Evolutionary conservation across 257 asterid species (phyloP).

Genomic region (Solanum pennellii): DNA sequence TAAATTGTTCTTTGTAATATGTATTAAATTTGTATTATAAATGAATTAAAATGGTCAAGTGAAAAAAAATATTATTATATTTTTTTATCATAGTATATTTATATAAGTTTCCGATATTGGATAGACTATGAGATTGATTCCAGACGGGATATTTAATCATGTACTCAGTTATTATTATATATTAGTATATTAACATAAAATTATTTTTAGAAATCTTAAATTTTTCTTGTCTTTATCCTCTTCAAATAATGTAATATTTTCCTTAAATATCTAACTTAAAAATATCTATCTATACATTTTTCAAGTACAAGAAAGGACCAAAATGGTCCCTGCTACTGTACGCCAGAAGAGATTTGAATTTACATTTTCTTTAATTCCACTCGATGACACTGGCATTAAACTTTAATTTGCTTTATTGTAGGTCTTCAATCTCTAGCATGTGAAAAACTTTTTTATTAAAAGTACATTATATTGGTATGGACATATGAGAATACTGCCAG

Average conservation of each 20-base stretch:
- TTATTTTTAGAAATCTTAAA: background rate
- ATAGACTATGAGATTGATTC: background rate
- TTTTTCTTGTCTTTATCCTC: background rate
- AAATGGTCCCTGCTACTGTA: background rate
- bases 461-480: background rate
- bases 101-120: rapidly evolving
- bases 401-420: background rate
- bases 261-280: background rate
- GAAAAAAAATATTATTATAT: too few species aligned
- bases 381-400: background rate
- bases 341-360: background rate
- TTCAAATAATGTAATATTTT: background rate
- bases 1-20: too few species aligned
- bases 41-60: too few species aligned
- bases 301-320: background rate
- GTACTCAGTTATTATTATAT: too few species aligned
- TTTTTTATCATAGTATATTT: too few species aligned
- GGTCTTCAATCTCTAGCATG: background rate
- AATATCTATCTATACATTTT: background rate
- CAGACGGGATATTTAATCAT: too few species aligned
- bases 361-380: background rate
- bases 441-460: background rate
- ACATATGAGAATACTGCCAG: background rate
- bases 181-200: too few species aligned
- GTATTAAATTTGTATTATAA: too few species aligned